phyloP scores from a whole-genome alignment of 2,329 filamentous ascomycete species.

The Chaetomium strumarium region DNA sequence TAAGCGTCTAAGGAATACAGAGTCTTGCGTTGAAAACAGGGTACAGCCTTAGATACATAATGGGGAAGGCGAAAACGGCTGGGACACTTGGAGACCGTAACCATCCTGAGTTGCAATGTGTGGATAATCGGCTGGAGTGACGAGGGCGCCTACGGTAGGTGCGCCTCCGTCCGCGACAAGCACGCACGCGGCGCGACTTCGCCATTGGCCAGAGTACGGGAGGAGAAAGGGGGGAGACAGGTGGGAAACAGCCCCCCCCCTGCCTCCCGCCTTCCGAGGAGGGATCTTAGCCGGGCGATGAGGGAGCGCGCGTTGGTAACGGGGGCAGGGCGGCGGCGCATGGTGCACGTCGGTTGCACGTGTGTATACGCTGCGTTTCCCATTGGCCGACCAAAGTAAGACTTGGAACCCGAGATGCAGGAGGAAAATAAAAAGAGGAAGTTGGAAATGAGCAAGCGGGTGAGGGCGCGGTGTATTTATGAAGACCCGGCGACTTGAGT shows the following conservation, averaged over 20 bases:
- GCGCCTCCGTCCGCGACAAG: neutral
- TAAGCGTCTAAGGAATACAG: too few relatives aligned
- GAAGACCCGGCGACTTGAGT: constrained; percentile 1
- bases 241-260: neutral
- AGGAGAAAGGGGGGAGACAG: neutral
- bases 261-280: neutral
- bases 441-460: constrained; percentile 1
- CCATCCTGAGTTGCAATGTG: too few relatives aligned
- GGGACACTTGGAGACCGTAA: too few relatives aligned
- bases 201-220: neutral
- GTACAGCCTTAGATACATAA: too few relatives aligned
- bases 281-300: neutral
- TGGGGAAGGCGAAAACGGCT: too few relatives aligned
- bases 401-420: neutral
- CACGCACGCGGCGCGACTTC: neutral
- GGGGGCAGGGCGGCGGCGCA: neutral
- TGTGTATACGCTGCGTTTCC: neutral
- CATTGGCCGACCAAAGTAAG: neutral
- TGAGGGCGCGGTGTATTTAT: constrained; percentile 5
- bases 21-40: too few relatives aligned
- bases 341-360: neutral
- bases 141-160: too few relatives aligned
- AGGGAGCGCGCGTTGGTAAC: neutral
- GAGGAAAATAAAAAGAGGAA: constrained; percentile 1
- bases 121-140: too few relatives aligned